Base-by-base conservation (phyloP, 2,329 filamentous ascomycete genomes). In the Botryosphaeria dothidea region DNA sequence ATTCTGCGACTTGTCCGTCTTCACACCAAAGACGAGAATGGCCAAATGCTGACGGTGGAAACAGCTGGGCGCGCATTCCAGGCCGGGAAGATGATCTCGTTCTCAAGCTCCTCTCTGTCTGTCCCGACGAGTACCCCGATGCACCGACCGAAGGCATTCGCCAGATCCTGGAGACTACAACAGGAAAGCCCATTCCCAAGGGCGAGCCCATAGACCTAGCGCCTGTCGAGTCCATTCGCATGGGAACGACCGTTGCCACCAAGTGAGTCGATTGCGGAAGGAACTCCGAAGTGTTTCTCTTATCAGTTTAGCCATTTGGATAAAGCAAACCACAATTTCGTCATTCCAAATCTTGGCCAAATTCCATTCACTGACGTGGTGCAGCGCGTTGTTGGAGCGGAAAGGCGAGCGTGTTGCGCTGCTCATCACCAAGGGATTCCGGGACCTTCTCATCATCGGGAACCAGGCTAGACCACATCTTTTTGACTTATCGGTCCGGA, bases 21-120 rank as follows among this genome's bases (percentile, higher is more conserved):
- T 27, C 27, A 0, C 4, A 5, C 29, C 19, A 6, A 17, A 27
- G 7, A n/a, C 38, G 21, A 29, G 9, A 15, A 3, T 19, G 27
- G 29, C 5, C 29, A 49, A 65, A 71, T 65, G 70, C 61, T 43
- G 21, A 56, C 36, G 46, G 31, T 25, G 9, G 25, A 41, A 70
- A 70, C 76, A 89, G 79, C 89, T 93, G 67, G 93, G 93, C 69
- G 92, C 93, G 66, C 93, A 34, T 97, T 96, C 76, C 96, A 92
- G 49, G 93, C 96, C 79, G 96, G 78, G 82, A 86, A 72, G 86
- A 93, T 74, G 91, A 95, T 74, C 85, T 75, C 17, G 63, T 75
- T 9, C 65, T 75, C 43, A 75, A 75, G 54, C 68, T 75, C 2
- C 66, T 76, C n/a, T 72, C 68, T 4, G 67, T 70, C 64, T 72